Evolutionary conservation across 257 asterid species (phyloP), one percentile per base, ranked within the genome.

Genomic region (Verbena officinalis): DNA sequence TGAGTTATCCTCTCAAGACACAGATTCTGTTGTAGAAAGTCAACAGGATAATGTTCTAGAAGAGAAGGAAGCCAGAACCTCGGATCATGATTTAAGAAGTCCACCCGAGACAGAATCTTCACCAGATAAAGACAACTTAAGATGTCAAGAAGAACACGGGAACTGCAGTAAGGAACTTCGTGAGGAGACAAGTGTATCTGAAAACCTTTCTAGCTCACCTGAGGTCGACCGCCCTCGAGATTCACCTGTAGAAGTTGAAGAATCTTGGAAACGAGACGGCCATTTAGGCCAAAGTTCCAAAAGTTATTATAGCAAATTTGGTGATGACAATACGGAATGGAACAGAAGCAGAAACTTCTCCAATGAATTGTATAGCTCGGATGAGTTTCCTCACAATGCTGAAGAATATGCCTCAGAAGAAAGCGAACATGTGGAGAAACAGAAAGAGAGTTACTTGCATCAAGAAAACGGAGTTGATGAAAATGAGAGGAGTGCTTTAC

Each of bases 281-380:
- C 65, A 63, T 52, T 67, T 62, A n/a, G 74, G 60, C 52, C 75
- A 21, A 55, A 71, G 62, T 54, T 64, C 60, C 2, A 50, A 44
- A 33, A 53, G 54, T 31, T 12, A n/a, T 43, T 68, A 64, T 40
- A 52, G 50, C 70, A 73, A 69, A 56, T 23, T 61, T 57, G 14
- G 24, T 48, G 77, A 62, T 65, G 64, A 48, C 21, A 20, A 69
- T 48, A 67, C 64, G 16, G 64, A 56, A 31, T 55, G 55, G 17
- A 13, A 50, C 43, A 68, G 61, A 15, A 75, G 68, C 16, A 59
- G 80, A 69, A 71, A 62, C 42, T 71, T 61, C 31, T 83, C 87
- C 33, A 77, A 67, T 61, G 83, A 60, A 44, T 63, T 81, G 59
- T 43, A 75, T 48, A 80, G 77, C 75, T 83, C 89, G 20, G 43